These are phyloP conservation scores for Cladosporium sp. DNA, from an alignment of 2,329 filamentous ascomycete genomes.

Conservation along the genomic window DNA sequence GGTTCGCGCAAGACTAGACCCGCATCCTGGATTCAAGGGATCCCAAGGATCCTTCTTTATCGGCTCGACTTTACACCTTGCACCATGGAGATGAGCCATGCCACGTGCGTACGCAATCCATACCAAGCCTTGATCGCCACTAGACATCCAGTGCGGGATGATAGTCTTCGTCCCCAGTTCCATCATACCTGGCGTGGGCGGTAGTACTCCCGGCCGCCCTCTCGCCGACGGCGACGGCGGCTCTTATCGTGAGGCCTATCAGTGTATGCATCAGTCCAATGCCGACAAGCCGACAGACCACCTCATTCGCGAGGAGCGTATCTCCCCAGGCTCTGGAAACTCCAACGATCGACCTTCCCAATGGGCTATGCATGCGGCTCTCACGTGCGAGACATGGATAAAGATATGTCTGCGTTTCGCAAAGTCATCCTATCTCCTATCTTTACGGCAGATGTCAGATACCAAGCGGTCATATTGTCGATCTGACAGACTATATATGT, in stretches of 20 bases:
- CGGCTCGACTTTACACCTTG: no score
- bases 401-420: not conserved
- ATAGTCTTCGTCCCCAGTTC: not conserved
- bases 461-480: not conserved
- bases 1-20: no score
- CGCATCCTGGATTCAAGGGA: no score
- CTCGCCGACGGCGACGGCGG: conserved; percentile 3
- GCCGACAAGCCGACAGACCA: not conserved
- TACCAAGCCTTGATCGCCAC: no score
- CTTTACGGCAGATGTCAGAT: not conserved
- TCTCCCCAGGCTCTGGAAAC: not conserved
- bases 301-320: conserved; percentile 1
- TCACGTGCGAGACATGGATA: not conserved
- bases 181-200: no score
- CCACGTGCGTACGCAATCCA: no score
- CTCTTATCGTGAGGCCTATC: conserved; percentile 9
- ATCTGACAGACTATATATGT: not conserved
- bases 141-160: no score
- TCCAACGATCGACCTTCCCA: not conserved
- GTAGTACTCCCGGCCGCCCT: no score
- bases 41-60: no score
- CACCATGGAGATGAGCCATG: no score
- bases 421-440: conserved; percentile 5
- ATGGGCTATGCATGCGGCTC: not conserved
- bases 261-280: not conserved